A percentile compares a stretch with the other conserved stretches of the same genome.
Conservation (phyloP, 345 rosid species). For the Eucalyptus fibrosa region DNA sequence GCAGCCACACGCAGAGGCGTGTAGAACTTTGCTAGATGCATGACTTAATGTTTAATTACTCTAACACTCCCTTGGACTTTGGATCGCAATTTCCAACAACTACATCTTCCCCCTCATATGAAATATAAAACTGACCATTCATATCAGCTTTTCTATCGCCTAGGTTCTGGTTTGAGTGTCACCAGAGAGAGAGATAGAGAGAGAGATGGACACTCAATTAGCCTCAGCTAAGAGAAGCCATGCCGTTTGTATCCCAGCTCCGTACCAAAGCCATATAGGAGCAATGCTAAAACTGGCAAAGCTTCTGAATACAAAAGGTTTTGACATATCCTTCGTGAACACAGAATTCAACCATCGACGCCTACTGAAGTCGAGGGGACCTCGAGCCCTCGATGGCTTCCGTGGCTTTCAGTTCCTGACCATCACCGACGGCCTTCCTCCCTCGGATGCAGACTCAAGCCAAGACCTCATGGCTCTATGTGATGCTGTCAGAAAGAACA, state of each 20-base stretch:
- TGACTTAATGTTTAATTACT: neutral
- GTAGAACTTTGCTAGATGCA: neutral
- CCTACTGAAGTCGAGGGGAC: neutral
- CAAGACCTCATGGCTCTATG: neutral
- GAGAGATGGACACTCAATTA: neutral
- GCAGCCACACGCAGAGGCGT: neutral
- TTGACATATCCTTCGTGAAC: neutral
- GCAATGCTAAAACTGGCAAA: neutral
- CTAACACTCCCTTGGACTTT: neutral
- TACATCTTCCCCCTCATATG: neutral
- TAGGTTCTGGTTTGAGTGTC: neutral
- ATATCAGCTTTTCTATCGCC: neutral
- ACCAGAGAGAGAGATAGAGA: too few relatives aligned
- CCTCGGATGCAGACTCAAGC: neutral
- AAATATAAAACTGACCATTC: neutral
- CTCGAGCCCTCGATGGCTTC: neutral
- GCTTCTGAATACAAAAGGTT: neutral
- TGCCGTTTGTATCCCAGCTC: neutral
- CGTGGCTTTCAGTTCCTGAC: neutral
- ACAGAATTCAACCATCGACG: neutral
- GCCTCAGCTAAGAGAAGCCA: neutral
- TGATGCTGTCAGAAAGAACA: neutral
- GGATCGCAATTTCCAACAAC: too few relatives aligned
- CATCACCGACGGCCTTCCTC: neutral
- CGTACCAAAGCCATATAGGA: neutral